Base-by-base conservation (phyloP, 2,329 filamentous ascomycete genomes). In the Paecilomyces variotii region DNA sequence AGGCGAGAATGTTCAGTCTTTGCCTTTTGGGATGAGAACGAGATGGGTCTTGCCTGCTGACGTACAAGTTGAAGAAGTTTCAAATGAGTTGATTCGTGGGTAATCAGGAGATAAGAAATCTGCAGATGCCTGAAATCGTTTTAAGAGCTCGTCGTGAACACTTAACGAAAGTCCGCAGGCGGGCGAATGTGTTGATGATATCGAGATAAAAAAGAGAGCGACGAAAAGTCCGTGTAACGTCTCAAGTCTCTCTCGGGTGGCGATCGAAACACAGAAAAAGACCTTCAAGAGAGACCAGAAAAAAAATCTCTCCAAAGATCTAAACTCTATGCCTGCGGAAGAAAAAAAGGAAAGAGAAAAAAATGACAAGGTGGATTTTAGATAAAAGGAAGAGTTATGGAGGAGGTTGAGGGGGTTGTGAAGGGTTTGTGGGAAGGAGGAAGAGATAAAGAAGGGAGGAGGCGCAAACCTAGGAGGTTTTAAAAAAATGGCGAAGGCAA, bases 321-420 rank as follows among this genome's bases (percentile, higher is more conserved):
- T 70, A 70, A 68, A 66, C 65, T 70, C 68, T 68, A 69, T 67
- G 64, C 62, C 60, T 58, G 61, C 61, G 60, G 66, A 66, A 62
- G 7, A 32, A 65, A 63, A 60, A 65, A 66, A 68, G 61, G 65
- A 60, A 66, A 64, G 66, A 62, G 54, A 63, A 65, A 63, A 65
- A 64, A 62, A 66, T 64, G 62, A 68, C 50, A 52, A 52, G 19
- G 19, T 52, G 26, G 50, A 52, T 26, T 19, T 19, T 67, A 64
- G 61, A 65, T 65, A 62, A 64, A 57, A 63, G 56, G 60, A 59
- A 61, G 56, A 28, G 12, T 26, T 27, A 52, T 52, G 50, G 19
- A 28, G 45, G 24, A 27, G 50, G 62, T 61, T 59, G 67, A 65
- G 56, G 55, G 57, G 56, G 55, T 53, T 58, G 59, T 54, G 56